These are phyloP conservation scores for Candida nemodendra DNA, from an alignment of 805 yeast genomes.

Conservation along the genomic window DNA sequence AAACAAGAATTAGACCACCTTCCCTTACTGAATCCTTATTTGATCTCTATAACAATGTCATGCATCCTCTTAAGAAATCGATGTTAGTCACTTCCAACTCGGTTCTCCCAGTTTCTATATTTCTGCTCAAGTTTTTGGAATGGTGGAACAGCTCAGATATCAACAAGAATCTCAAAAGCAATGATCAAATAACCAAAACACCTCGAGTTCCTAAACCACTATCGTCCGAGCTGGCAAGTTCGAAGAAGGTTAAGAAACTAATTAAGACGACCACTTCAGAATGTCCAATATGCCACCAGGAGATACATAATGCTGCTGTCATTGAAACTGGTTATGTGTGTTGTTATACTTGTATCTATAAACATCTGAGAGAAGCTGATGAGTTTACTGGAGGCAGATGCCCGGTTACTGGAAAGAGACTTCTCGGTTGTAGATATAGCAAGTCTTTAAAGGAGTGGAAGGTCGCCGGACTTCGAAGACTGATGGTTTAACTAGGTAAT, in stretches of 20 bases:
- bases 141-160: conserved; percentile 90
- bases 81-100: conserved; percentile 35
- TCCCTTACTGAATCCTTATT: conserved; percentile 37
- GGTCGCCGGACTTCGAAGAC: conserved; percentile 68
- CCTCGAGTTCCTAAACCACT: conserved; percentile 32
- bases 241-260: conserved; percentile 14
- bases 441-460: conserved; percentile 62
- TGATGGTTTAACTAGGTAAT: conserved; percentile 59
- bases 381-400: conserved; percentile 65
- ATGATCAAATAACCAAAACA: conserved; percentile 29
- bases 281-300: conserved; percentile 72
- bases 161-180: conserved; percentile 50
- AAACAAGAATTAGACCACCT: conserved; percentile 40
- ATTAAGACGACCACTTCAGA: conserved; percentile 29
- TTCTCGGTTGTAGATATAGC: conserved; percentile 70
- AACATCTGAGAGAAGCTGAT: conserved; percentile 51
- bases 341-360: conserved; percentile 83
- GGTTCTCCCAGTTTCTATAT: conserved; percentile 77
- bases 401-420: conserved; percentile 73
- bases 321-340: conserved; percentile 91
- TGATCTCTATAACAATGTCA: conserved; percentile 7
- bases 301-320: conserved; percentile 74
- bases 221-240: conserved; percentile 12
- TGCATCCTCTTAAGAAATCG: conserved; percentile 26
- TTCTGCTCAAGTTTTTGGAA: conserved; percentile 77